Base-by-base conservation (phyloP, 2,329 filamentous ascomycete species). In the Diaporthe aspalathi region DNA sequence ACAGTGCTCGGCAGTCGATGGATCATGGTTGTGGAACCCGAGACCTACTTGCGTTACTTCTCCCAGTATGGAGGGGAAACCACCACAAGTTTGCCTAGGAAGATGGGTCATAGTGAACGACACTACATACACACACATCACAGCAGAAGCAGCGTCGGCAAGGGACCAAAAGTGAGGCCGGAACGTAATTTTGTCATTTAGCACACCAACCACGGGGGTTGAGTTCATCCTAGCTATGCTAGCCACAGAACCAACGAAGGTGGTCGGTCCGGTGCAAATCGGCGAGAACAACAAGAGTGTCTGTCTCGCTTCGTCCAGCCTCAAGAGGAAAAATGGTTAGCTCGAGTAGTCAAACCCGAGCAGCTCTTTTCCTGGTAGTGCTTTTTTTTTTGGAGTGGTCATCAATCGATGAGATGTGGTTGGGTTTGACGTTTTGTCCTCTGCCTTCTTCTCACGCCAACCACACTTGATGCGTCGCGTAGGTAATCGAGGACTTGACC, bases 11-110 rank as follows among this genome's bases (percentile, higher is more conserved):
- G 2, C n/a, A 22, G 11, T 49, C 22, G 47, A 9, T 14, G 12
- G 12, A 22, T 11, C 14, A 22, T 22, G 7, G 47, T 49, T 11
- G 9, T 38, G 35, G 11, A 38, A 38, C 7, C 35, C 11, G 56
- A 70, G 54, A 65, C 54, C 4, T 85, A 22, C n/a, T 38, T 24
- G 35, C 22, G 5, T 4, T 24, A 11, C 11, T 14, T 47, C 4
- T 9, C 47, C 8, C n/a, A 49, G 47, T 24, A n/a, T n/a, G n/a
- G n/a, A n/a, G n/a, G n/a, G n/a, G n/a, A n/a, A n/a, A n/a, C n/a
- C n/a, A n/a, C n/a, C n/a, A n/a, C n/a, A n/a, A n/a, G n/a, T n/a
- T n/a, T n/a, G n/a, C n/a, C n/a, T n/a, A n/a, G n/a, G n/a, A n/a
- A n/a, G n/a, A n/a, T n/a, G n/a, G n/a, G n/a, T n/a, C n/a, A n/a